Evolutionary conservation across 106 monocot genomes (phyloP), one percentile per base, ranked within the genome.

Genomic region (Acanthochlamys bracteata): DNA sequence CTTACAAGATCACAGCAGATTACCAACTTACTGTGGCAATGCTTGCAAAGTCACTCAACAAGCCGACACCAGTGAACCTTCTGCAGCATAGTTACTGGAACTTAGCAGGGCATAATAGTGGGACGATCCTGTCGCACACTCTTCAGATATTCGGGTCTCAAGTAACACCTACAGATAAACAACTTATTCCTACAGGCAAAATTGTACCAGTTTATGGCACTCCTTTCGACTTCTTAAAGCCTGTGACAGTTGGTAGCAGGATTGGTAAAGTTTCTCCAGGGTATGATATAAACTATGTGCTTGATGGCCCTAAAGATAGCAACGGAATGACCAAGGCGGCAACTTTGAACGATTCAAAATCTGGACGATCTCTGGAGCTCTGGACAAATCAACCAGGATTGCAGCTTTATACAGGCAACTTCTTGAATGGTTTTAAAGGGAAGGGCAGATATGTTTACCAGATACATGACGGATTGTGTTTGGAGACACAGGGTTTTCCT

Each of bases 31-130:
- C 61, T 23, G 86, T 89, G 26, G 59, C 47, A 40, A 91, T 86
- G 78, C 41, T 52, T 10, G 70, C 76, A 33, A 26, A 25, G 39
- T 52, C 79, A 3, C 14, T 25, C 21, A 73, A 73, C 42, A 76
- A 86, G 55, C 54, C 83, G 4, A 86, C 91, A 0, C 86, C 83
- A 0, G 74, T 93, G 16, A 93, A 89, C 71, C 82, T 93, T 3
- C 83, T 72, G 9, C 89, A 86, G 59, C 93, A 93, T 64, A 64
- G 67, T 8, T 93, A 93, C 77, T 93, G 89, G 89, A 93, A 93
- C 67, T 89, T 93, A 16, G 81, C 52, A 13, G 89, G 89, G 0
- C 73, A 93, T 25, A 54, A 41, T 69, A 75, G 70, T 2, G 86
- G 89, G 39, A 53, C 67, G 0, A 78, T 93, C 55, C 78, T 93